These are phyloP conservation scores for Nemania bipapillata DNA, from an alignment of 2,329 filamentous ascomycete genomes.

Conservation along the genomic window DNA sequence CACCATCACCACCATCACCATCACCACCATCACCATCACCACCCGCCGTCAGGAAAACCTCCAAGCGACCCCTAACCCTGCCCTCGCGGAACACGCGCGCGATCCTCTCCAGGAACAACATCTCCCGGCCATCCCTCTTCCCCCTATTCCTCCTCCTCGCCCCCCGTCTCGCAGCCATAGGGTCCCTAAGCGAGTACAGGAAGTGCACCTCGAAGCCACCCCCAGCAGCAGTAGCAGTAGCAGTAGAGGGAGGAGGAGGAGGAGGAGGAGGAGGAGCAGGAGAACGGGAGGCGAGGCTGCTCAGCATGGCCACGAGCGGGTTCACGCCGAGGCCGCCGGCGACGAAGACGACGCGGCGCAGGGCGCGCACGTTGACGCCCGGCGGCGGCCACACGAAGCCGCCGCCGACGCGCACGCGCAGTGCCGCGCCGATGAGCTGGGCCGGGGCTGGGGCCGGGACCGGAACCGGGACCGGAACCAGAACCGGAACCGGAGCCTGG, in stretches of 20 bases:
- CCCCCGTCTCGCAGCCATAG: slow-evolving; percentile 20
- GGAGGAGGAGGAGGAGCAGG: background rate
- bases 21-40: too few species aligned
- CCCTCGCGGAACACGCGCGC: slow-evolving; percentile 54
- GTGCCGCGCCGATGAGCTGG: slow-evolving; percentile 66
- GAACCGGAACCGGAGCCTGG: too few species aligned
- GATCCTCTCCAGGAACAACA: slow-evolving; percentile 66
- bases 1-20: too few species aligned
- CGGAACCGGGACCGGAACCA: too few species aligned
- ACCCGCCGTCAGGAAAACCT: slow-evolving; percentile 61
- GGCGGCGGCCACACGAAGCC: slow-evolving; percentile 82
- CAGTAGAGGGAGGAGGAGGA: background rate
- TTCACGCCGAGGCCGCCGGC: slow-evolving; percentile 88
- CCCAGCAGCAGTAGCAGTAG: slow-evolving; percentile 12
- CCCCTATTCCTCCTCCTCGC: slow-evolving; percentile 1
- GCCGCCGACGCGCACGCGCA: slow-evolving; percentile 80
- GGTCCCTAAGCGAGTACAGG: slow-evolving; percentile 68
- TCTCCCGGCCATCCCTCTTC: slow-evolving; percentile 30
- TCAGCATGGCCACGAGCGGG: slow-evolving; percentile 79
- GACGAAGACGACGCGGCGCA: slow-evolving; percentile 75
- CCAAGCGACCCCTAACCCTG: slow-evolving; percentile 55
- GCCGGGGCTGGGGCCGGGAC: too few species aligned
- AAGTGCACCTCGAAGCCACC: slow-evolving; percentile 63
- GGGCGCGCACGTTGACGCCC: slow-evolving; percentile 54
- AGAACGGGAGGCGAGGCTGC: slow-evolving; percentile 61